These are phyloP conservation scores for Sporothrix curviconia DNA, from an alignment of 2,329 filamentous ascomycete genomes.

Conservation along the genomic window DNA sequence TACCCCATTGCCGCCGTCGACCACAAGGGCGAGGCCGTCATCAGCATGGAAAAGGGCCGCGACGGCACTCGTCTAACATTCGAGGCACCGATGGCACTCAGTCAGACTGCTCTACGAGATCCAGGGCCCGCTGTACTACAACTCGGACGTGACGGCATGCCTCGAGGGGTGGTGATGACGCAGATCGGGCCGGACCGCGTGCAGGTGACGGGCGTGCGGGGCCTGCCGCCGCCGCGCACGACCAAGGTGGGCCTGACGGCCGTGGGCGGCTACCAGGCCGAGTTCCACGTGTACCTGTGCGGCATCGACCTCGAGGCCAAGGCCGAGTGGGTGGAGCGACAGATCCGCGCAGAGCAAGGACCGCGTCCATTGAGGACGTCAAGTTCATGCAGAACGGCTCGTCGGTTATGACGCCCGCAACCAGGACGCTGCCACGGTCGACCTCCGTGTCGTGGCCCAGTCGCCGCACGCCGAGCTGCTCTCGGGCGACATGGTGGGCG, in stretches of 20 bases:
- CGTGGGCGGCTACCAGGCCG: constrained; percentile 22
- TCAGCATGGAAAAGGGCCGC: constrained; percentile 23
- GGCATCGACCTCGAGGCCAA: constrained; percentile 34
- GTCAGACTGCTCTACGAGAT: constrained; percentile 31
- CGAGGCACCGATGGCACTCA: constrained; percentile 21
- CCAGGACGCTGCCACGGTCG: constrained; percentile 20
- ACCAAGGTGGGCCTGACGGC: constrained; percentile 32
- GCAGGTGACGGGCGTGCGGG: constrained; percentile 28
- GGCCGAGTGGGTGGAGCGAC: constrained; percentile 18
- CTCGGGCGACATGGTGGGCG: constrained; percentile 14
- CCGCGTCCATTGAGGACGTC: constrained; percentile 20
- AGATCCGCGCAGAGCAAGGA: constrained; percentile 19
- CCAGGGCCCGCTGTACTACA: constrained; percentile 32
- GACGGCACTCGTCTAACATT: constrained; percentile 21
- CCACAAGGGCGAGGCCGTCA: constrained; percentile 30
- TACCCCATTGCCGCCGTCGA: constrained; percentile 46
- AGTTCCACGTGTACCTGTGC: no score
- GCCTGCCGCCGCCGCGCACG: constrained; percentile 27
- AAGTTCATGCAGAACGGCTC: constrained; percentile 19
- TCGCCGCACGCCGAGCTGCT: constrained; percentile 10
- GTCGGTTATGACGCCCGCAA: constrained; percentile 16
- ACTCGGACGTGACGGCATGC: constrained; percentile 28
- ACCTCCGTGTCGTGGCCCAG: constrained; percentile 20
- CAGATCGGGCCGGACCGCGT: constrained; percentile 32
- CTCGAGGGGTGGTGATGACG: constrained; percentile 35